Base-by-base conservation (phyloP, 2,329 filamentous ascomycete species). In the Coniochaeta prunicola region DNA sequence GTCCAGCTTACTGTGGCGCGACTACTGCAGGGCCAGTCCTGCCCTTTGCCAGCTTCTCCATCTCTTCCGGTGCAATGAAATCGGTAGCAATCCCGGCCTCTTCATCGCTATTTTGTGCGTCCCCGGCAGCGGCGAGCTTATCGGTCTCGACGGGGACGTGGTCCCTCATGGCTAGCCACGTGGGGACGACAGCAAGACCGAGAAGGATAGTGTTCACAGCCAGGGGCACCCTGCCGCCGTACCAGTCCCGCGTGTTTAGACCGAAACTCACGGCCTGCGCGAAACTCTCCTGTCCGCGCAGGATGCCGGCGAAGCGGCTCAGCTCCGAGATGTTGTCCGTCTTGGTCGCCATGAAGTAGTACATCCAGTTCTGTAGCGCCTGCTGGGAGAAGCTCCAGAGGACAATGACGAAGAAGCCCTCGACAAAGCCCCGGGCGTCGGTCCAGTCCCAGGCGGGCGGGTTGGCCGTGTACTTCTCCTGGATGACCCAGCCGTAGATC, bases 291-390 rank as follows among this genome's bases (percentile, higher is more conserved):
- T 76, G 73, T 1, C 74, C 74, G 33, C 74, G 61, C 21, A 76
- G 62, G 30, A 76, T 71, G 5, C 74, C 74, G 2, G 73, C 72
- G 53, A 74, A 71, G 0, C 74, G 70, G 3, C 71, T 73, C 15
- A 81, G 67, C 61, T 84, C 80, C 0, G 79, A 80, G 59, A 83
- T 81, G 56, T 82, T 81, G 57, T 83, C 77, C 0, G 80, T 82
- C 70, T 77, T 82, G 5, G 76, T 81, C 0, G 80, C 77, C 1
- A 56, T 38, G 53, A 56, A 56, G 21, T 56, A 83, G 61, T 83
- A 83, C 0, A 83, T 70, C 78, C 78, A 83, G 58, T 82, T 83
- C 65, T 83, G 80, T 21, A 82, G 65, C 0, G 77, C 71, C 64
- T 84, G 80, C 2, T 78, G 71, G 2, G 79, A 70, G 62, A 82